Evolutionary conservation across 2,329 filamentous ascomycete genomes (phyloP).

Genomic region (Botrytis sinoallii): DNA sequence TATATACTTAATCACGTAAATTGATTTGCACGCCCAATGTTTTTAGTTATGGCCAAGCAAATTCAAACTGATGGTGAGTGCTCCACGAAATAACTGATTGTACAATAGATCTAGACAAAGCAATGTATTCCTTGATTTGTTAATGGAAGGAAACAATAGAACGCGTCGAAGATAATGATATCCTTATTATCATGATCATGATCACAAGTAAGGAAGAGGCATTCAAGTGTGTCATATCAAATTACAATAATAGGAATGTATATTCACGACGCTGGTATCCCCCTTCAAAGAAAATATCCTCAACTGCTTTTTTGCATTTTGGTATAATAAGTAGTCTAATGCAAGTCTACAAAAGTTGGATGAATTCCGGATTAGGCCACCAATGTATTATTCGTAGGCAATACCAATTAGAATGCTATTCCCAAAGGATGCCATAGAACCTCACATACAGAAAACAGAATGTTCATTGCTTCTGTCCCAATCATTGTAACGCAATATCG

Average conservation of each 20-base stretch:
- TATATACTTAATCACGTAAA: background rate
- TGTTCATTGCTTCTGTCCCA: constrained; percentile 28
- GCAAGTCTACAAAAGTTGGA: constrained; percentile 35
- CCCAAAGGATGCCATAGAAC: constrained; percentile 23
- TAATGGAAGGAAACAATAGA: background rate
- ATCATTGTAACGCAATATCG: constrained; percentile 17
- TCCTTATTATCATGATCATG: background rate
- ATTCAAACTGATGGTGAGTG: background rate
- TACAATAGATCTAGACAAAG: background rate
- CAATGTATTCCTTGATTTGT: background rate
- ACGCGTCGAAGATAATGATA: background rate
- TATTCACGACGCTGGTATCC: background rate
- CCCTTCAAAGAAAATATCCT: background rate
- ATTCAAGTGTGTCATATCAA: background rate
- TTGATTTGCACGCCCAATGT: background rate
- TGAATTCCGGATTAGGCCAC: constrained; percentile 20
- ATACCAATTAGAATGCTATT: constrained; percentile 19
- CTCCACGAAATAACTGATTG: background rate
- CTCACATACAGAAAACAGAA: constrained; percentile 30
- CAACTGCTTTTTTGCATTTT: constrained; percentile 32
- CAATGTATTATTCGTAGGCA: constrained; percentile 16
- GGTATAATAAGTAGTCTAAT: constrained; percentile 33
- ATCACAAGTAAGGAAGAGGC: background rate
- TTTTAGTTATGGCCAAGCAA: background rate
- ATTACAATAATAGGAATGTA: constrained; percentile 1